These are phyloP conservation scores for Kalmanozyma brasiliensis DNA, from an alignment of 1,284 basidiomycete species.

Conservation along the genomic window DNA sequence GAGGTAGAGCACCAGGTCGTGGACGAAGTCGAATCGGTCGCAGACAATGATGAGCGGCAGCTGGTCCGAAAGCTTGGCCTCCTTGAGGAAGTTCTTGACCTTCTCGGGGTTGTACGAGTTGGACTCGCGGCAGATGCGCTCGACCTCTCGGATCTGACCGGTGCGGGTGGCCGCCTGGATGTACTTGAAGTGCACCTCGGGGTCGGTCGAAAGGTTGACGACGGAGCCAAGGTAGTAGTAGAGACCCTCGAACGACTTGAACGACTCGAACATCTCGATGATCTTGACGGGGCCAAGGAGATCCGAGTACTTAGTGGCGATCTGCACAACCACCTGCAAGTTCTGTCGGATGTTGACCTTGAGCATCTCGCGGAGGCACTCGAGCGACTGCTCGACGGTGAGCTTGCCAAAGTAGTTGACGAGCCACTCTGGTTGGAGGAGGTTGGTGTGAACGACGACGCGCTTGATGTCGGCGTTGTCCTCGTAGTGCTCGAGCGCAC, in stretches of 20 bases:
- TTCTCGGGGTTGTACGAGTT: constrained; percentile 99
- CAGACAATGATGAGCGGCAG: constrained; percentile 99
- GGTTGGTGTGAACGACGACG: constrained; percentile 91
- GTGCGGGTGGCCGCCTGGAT: constrained; percentile 99
- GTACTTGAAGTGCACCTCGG: constrained; percentile 99
- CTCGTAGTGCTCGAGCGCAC: constrained; percentile 97
- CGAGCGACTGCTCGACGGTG: constrained; percentile 98
- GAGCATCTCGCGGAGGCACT: constrained; percentile 97
- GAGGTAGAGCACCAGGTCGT: constrained; percentile 97
- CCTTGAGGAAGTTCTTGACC: constrained; percentile 98
- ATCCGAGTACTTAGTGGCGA: constrained; percentile 99
- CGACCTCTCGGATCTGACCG: constrained; percentile 97
- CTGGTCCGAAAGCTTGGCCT: constrained; percentile 95
- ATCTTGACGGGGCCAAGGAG: constrained; percentile 95
- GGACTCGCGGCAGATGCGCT: constrained; percentile 96
- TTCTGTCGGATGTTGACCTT: constrained; percentile 97
- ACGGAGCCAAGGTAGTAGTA: constrained; percentile 98
- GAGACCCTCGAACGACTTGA: constrained; percentile 97
- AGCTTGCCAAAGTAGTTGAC: constrained; percentile 97
- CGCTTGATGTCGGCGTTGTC: constrained; percentile 97
- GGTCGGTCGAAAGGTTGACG: constrained; percentile 94
- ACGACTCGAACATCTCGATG: constrained; percentile 98
- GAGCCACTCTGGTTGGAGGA: constrained; percentile 92
- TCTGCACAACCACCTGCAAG: constrained; percentile 94
- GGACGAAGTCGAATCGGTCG: constrained; percentile 99